Conservation (phyloP, 148 eudicot genomes). For the Chenopodium formosanum region DNA sequence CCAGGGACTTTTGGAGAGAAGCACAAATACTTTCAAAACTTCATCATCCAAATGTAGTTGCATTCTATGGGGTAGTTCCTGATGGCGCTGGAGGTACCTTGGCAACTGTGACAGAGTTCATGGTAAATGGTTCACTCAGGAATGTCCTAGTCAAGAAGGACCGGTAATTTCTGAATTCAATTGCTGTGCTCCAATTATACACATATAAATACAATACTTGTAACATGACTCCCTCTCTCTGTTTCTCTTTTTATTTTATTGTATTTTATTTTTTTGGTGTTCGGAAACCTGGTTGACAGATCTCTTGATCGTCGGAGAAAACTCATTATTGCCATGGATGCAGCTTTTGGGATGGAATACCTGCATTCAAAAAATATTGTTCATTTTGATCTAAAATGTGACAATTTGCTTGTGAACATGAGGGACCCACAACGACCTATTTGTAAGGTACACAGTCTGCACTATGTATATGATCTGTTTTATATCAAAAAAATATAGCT, state of each 20-base stretch:
- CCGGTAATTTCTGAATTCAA: slow-evolving; percentile 38
- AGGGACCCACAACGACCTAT: slow-evolving; percentile 89
- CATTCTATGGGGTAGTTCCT: slow-evolving; percentile 97
- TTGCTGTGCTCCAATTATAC: neutral
- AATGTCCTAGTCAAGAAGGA: slow-evolving; percentile 80
- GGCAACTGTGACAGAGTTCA: slow-evolving; percentile 93
- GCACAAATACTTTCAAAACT: slow-evolving; percentile 90
- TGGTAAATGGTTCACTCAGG: slow-evolving; percentile 94
- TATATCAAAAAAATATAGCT: neutral
- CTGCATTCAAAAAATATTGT: slow-evolving; percentile 89
- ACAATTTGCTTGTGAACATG: slow-evolving; percentile 86
- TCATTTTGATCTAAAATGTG: slow-evolving; percentile 98
- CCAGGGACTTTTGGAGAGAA: slow-evolving; percentile 94
- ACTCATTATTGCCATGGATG: slow-evolving; percentile 96
- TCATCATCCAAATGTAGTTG: slow-evolving; percentile 95
- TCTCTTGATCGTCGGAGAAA: slow-evolving; percentile 71
- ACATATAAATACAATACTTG: neutral
- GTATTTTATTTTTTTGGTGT: neutral
- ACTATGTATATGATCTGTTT: neutral
- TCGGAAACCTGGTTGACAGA: slow-evolving; percentile 40
- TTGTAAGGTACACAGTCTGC: slow-evolving; percentile 63
- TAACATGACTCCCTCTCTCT: neutral
- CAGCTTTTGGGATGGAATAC: slow-evolving; percentile 99
- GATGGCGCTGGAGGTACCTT: slow-evolving; percentile 91
- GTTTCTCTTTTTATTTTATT: neutral